Conservation (phyloP, 164 flowering plant species). For the Magnolia kwangsiensis region DNA sequence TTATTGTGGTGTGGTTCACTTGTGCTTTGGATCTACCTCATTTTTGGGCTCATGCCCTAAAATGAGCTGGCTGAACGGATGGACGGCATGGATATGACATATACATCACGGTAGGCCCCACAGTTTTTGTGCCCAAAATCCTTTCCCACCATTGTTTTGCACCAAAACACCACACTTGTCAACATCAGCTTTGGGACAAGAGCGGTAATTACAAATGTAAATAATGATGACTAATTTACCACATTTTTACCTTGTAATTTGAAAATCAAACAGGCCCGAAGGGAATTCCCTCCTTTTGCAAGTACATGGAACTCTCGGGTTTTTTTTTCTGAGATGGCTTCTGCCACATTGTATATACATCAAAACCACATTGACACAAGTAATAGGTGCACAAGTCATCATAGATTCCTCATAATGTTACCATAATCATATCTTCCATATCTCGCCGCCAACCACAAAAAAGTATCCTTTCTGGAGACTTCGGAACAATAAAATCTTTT, state of each 20-base stretch:
- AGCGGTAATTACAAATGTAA: too few relatives aligned
- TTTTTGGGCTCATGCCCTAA: too few relatives aligned
- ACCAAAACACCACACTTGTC: too few relatives aligned
- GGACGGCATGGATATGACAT: too few relatives aligned
- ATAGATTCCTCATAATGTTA: constrained; percentile 34
- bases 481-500: constrained; percentile 51
- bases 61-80: too few relatives aligned
- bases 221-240: too few relatives aligned
- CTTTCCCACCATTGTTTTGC: too few relatives aligned
- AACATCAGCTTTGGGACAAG: too few relatives aligned
- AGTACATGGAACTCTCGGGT: not conserved
- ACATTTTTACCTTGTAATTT: not conserved
- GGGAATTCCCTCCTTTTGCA: not conserved
- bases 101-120: too few relatives aligned
- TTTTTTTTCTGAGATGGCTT: constrained; percentile 17
- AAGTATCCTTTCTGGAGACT: constrained; percentile 64
- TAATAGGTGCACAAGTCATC: constrained; percentile 19
- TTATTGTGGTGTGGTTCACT: too few relatives aligned
- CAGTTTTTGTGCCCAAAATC: too few relatives aligned
- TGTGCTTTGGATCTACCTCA: too few relatives aligned
- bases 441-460: constrained; percentile 91
- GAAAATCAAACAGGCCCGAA: not conserved
- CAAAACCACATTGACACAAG: constrained; percentile 21
- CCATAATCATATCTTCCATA: constrained; percentile 94
- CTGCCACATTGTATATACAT: constrained; percentile 13